Base-by-base conservation (phyloP, 1,284 basidiomycete species). In the Trichosporon inkin region DNA sequence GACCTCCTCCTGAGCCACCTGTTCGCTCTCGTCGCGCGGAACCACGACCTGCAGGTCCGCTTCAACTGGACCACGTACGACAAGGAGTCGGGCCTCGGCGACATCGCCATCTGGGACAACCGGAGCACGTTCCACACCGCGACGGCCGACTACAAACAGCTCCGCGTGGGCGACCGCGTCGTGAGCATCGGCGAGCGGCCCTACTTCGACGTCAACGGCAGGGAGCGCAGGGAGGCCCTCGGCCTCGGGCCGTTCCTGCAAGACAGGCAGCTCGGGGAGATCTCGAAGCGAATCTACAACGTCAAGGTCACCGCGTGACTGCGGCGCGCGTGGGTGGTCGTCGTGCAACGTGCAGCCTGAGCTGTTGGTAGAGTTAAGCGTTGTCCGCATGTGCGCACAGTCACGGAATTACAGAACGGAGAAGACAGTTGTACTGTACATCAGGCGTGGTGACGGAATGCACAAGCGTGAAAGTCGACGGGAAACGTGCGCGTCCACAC, bases 111-210 rank as follows among this genome's bases (percentile, higher is more conserved):
- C 61, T 78, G 76, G 70, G 76, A 77, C 60, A 73, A 77, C 65
- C 55, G 76, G 35, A 69, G 69, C 13, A 72, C 72, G 4, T 73
- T 76, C 65, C 61, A 59, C 81, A 55, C 68, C n/a, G 75, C 72
- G 8, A 84, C 72, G 0, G 71, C 69, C 38, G 85, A 86, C 67
- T 83, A 84, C 62, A 73, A 70, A 19, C 70, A 78, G 10, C 64
- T 73, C 14, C 81, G 86, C 3, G 72, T 79, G 34, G 86, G 86
- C 8, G 82, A 85, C 65, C 80, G 87, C 14, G 83, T 84, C 8
- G 84, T 87, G 52, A 82, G 82, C 59, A 68, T 87, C 22, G 86
- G 86, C 22, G 87, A 88, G 74, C 79, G 74, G 60, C 86, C 86
- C 0, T 87, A 80, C 77, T 82, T 84, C 34, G 70, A 71, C 61